A percentile compares a stretch with the other conserved stretches of the same genome.
phyloP scores from a whole-genome alignment of 73 alveolate species.

The Halteria grandinella region DNA sequence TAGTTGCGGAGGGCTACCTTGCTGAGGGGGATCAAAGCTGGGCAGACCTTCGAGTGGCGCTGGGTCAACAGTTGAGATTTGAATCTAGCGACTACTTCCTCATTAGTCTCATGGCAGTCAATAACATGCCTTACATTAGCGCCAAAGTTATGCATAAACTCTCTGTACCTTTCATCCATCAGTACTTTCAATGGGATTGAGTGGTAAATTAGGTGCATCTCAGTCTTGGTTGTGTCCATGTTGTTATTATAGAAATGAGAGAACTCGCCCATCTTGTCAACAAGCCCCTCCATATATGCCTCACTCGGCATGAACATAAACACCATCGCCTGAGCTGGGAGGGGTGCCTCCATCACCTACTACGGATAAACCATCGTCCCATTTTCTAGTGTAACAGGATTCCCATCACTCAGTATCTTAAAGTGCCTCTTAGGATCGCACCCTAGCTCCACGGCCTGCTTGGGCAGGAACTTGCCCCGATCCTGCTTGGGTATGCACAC shows the following conservation, averaged over 20 bases:
- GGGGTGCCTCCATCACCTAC: slow-evolving; percentile 40
- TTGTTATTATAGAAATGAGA: not conserved
- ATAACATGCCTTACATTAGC: slow-evolving; percentile 34
- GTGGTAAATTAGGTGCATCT: slow-evolving; percentile 45
- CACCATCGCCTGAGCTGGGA: slow-evolving; percentile 60
- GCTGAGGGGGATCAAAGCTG: slow-evolving; percentile 44
- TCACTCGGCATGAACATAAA: slow-evolving; percentile 46
- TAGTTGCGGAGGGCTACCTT: not conserved
- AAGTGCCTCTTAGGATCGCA: slow-evolving; percentile 50
- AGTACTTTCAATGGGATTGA: slow-evolving; percentile 36
- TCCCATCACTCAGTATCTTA: slow-evolving; percentile 45
- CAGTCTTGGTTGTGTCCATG: not conserved
- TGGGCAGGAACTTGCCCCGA: slow-evolving; percentile 52
- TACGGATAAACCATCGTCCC: slow-evolving; percentile 57
- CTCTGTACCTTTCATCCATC: slow-evolving; percentile 12
- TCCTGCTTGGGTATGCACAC: slow-evolving; percentile 49
- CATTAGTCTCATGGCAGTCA: slow-evolving; percentile 54
- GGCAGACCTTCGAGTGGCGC: slow-evolving; percentile 17
- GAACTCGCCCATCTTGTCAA: not conserved
- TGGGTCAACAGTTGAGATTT: slow-evolving; percentile 7
- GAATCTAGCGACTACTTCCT: slow-evolving; percentile 17
- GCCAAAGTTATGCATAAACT: slow-evolving; percentile 52
- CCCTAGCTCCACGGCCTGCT: slow-evolving; percentile 56
- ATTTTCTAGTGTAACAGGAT: slow-evolving; percentile 48
- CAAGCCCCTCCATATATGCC: slow-evolving; percentile 26